Base-by-base conservation (phyloP, 2,329 filamentous ascomycete genomes). In the Aspergillus versicolor region DNA sequence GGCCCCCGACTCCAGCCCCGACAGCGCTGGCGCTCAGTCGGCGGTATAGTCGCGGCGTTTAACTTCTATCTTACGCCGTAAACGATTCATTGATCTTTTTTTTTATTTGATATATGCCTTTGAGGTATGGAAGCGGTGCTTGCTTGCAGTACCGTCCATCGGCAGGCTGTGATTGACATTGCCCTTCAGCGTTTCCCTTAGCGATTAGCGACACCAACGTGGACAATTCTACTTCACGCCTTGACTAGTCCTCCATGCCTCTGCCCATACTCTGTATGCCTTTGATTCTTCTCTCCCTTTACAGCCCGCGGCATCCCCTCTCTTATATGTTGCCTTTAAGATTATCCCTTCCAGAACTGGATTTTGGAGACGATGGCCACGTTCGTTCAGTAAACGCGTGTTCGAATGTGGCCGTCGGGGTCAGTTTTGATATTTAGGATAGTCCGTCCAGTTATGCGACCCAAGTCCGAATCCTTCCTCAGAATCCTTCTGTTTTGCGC, bases 1-100 rank as follows among this genome's bases (percentile, higher is more conserved):
- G 24, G 53, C 59, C 43, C 38, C 48, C 27, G 45, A 48, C 17
- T 43, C 53, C 41, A 47, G 24, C 51, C 47, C 48, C 32, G 54
- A 52, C 12, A 41, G 32, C 27, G 41, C 46, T 27, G 45, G 38
- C 43, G 13, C 22, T 30, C 12, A 22, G 19, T 15, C 21, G 17
- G 42, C 21, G 19, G 21, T 22, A 44, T 24, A 22, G 21, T 24
- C 34, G 34, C 32, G 34, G 34, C 34, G 6, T 37, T 4, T 1
- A 13, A 17, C 40, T 13, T 9, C 15, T n/a, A 12, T 5, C 34
- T 37, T n/a, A 37, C 12, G 34, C 13, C 34, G 34, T 37, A 1
- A 8, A 30, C 27, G 27, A 30, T 30, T 30, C 24, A 27, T 30
- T 30, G 8, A 30, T 30, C 9, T 30, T 30, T 11, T 11, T 3